Conservation (phyloP, 148 eudicot genomes). For the Cornus suecica region DNA sequence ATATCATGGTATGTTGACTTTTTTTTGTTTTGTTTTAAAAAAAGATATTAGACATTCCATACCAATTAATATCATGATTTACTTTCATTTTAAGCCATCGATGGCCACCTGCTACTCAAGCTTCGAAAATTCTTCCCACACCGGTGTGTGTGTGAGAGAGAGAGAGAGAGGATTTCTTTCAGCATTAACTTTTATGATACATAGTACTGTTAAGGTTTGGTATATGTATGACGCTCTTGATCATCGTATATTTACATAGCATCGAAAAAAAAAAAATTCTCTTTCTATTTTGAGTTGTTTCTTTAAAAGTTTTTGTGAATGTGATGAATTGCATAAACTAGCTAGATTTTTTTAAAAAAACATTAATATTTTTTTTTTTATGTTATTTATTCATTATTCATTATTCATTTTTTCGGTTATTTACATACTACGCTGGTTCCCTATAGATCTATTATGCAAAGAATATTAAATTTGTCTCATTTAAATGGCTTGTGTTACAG, state of each 20-base stretch:
- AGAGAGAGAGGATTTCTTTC: background rate
- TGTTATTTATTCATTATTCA: background rate
- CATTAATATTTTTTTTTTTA: background rate
- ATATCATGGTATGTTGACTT: constrained; percentile 38
- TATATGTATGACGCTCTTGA: no score
- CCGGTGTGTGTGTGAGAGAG: no score
- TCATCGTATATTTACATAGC: background rate
- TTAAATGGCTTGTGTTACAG: constrained; percentile 24
- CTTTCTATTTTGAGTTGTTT: background rate
- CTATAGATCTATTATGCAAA: background rate
- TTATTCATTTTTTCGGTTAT: no score
- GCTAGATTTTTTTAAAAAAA: background rate
- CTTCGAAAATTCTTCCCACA: background rate
- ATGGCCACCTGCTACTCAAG: background rate
- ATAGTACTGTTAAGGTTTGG: no score
- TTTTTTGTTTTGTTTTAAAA: background rate
- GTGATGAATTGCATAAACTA: background rate
- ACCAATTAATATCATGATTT: background rate
- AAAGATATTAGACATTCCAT: background rate
- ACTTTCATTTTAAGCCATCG: background rate
- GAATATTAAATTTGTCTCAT: background rate
- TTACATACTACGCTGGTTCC: background rate
- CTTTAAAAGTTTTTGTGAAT: background rate
- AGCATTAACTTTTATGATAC: no score
- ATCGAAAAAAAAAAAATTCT: background rate